Base-by-base conservation (phyloP, 108 stramenopile species). In the Nitzschia putrida region DNA sequence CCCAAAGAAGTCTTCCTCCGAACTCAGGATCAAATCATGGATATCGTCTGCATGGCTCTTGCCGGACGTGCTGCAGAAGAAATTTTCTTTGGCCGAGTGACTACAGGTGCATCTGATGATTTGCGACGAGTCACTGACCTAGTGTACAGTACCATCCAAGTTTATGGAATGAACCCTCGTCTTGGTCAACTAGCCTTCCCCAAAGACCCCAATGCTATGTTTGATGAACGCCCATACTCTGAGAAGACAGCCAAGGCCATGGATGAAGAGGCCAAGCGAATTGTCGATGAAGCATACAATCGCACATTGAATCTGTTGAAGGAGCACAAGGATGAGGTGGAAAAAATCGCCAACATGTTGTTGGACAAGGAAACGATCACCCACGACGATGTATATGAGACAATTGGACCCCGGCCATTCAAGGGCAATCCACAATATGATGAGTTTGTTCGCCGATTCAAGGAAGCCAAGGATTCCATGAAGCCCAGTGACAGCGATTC, bases 1-100 rank as follows among this genome's bases (percentile, higher is more conserved):
- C 95, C 95, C 37, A 83, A 85, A 53, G 98, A 98, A 71, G 84
- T 85, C 20, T 93, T 89, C 80, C 80, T 98, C 54, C 91, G 89
- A 68, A 83, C 85, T 12, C 83, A 89, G 61, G 76, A 73, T 14
- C 72, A 82, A 53, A 82, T 86, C 18, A 85, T 85, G 84, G 84
- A 85, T 44, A 80, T 81, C 63, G 86, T 98, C 24, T 95, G 88
- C 9, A 96, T 98, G 75, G 96, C 96, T 8, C 77, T 98, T 7
- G 98, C 95, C 7, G 98, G 98, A 1, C 90, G 97, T 25, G 87
- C 95, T 9, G 97, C 98, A 14, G 98, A 99, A 81, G 95, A 99
- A 81, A 68, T 99, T 37, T 88, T 97, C 64, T 97, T 85, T 72
- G 97, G 97, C 12, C 64, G 86, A 52, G 96, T 98, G 41, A 99